phyloP scores from a whole-genome alignment of 768 basidiomycete species.

The Suillus bovinus region DNA sequence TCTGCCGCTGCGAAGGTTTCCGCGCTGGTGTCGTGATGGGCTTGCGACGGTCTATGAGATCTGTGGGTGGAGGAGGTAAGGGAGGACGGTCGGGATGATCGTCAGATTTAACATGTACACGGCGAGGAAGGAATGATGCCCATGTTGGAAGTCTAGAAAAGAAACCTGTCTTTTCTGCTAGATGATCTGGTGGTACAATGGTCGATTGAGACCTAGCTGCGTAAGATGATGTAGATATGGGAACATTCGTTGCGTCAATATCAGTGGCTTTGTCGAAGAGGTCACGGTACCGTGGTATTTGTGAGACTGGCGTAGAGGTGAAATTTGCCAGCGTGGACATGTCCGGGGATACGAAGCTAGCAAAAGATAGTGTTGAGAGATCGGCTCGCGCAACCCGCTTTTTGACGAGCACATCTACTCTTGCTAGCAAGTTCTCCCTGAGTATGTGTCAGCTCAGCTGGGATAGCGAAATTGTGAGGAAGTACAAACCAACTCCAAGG shows the following conservation, averaged over 20 bases:
- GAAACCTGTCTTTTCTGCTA: constrained; percentile 57
- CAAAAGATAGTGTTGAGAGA: background rate
- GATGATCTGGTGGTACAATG: constrained; percentile 18
- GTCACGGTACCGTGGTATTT: constrained; percentile 55
- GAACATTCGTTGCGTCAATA: constrained; percentile 20
- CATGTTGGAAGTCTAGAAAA: constrained; percentile 60
- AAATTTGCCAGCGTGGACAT: background rate
- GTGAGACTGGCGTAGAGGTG: constrained; percentile 26
- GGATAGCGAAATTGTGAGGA: background rate
- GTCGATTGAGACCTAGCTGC: constrained; percentile 20
- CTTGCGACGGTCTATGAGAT: constrained; percentile 41
- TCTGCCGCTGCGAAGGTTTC: constrained; percentile 43
- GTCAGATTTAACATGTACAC: constrained; percentile 29
- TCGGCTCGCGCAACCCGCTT: constrained; percentile 23
- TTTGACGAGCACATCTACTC: constrained; percentile 33
- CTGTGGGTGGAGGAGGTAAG: constrained; percentile 40
- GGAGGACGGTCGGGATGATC: constrained; percentile 46
- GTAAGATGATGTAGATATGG: constrained; percentile 16
- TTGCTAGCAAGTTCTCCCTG: constrained; percentile 26
- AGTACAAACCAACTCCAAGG: constrained; percentile 58
- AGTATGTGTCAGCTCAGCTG: background rate
- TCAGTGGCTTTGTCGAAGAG: constrained; percentile 37
- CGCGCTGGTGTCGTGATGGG: constrained; percentile 63
- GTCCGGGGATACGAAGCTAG: constrained; percentile 3
- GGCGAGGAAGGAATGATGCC: constrained; percentile 30